Conservation (phyloP, 1,284 basidiomycete genomes). For the Phellopilus nigrolimitatus region DNA sequence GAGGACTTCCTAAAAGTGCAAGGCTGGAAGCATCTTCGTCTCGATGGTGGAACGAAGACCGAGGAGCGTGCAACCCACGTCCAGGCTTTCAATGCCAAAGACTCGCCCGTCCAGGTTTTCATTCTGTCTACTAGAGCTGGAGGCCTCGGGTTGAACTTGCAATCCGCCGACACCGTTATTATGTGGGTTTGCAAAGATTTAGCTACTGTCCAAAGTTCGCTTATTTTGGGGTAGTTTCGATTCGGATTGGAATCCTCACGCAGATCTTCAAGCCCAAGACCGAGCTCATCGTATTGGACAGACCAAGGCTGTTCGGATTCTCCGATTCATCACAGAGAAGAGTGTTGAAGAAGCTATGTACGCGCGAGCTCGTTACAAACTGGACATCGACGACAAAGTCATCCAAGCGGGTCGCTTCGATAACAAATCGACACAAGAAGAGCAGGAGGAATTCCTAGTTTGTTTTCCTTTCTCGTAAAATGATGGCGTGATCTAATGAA, state of each 20-base stretch:
- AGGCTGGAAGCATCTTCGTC: constrained; percentile 87
- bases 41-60: constrained; percentile 98
- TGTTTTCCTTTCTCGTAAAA: constrained; percentile 17
- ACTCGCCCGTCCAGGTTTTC: constrained; percentile 92
- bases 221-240: constrained; percentile 63
- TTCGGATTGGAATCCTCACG: constrained; percentile 94
- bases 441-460: constrained; percentile 93
- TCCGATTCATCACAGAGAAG: constrained; percentile 96
- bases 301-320: constrained; percentile 95
- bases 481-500: constrained; percentile 4
- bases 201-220: constrained; percentile 18
- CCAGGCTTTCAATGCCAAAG: constrained; percentile 85
- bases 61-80: constrained; percentile 94
- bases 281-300: constrained; percentile 99
- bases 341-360: constrained; percentile 98
- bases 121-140: constrained; percentile 95
- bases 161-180: constrained; percentile 98
- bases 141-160: constrained; percentile 96
- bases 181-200: constrained; percentile 75
- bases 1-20: constrained; percentile 95
- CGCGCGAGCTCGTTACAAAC: constrained; percentile 90
- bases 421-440: constrained; percentile 96
- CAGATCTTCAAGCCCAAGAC: constrained; percentile 98
- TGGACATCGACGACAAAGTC: constrained; percentile 99
- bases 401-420: constrained; percentile 99